A percentile compares a stretch with the other conserved stretches of the same genome.
Evolutionary conservation across 768 basidiomycete species (phyloP).

Genomic region (Naganishia friedmannii): DNA sequence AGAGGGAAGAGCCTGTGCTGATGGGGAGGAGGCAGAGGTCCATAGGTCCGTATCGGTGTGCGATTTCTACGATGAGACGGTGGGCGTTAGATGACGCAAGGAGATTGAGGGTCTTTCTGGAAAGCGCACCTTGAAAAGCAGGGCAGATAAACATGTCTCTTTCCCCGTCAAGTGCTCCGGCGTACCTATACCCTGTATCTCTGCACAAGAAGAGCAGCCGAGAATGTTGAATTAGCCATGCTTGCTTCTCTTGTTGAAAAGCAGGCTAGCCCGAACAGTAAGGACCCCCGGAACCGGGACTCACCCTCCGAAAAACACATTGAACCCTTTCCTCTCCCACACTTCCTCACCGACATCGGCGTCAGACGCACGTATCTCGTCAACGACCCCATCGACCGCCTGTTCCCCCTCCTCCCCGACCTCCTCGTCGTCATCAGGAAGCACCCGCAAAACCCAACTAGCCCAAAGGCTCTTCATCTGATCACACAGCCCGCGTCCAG

Average conservation of each 20-base stretch:
- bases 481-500: slow-evolving; percentile 47
- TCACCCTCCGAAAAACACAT: slow-evolving; percentile 50
- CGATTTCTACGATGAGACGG: slow-evolving; percentile 39
- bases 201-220: slow-evolving; percentile 27
- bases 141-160: slow-evolving; percentile 43
- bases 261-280: background rate
- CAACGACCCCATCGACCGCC: background rate
- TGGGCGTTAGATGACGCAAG: background rate
- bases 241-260: background rate
- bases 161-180: slow-evolving; percentile 40
- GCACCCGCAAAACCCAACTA: slow-evolving; percentile 47
- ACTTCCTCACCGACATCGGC: background rate
- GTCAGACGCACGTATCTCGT: too few species aligned
- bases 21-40: slow-evolving; percentile 45
- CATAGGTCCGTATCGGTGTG: slow-evolving; percentile 44
- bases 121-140: slow-evolving; percentile 44
- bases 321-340: slow-evolving; percentile 37
- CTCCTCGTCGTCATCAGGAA: slow-evolving; percentile 3
- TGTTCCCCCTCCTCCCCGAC: background rate
- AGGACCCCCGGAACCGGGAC: slow-evolving; percentile 22
- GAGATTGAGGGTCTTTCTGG: too few species aligned
- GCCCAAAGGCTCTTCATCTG: slow-evolving; percentile 51
- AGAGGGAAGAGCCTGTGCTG: slow-evolving; percentile 50
- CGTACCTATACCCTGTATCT: slow-evolving; percentile 51
- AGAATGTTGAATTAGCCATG: background rate